Evolutionary conservation across 805 yeast species (phyloP).

Genomic region (Yamadazyma paraphyllophila): DNA sequence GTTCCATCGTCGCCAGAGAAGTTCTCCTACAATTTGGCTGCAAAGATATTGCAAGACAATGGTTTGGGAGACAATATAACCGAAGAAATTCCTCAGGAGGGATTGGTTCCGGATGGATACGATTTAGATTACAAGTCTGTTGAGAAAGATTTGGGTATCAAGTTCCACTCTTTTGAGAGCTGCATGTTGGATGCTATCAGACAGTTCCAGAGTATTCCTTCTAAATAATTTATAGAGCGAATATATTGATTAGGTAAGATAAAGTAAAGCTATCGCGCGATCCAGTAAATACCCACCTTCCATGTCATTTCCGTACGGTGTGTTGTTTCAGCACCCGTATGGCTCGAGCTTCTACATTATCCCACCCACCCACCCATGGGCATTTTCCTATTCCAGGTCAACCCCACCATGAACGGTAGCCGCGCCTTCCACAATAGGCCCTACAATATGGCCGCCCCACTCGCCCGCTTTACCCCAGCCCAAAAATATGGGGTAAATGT

Average conservation of each 20-base stretch:
- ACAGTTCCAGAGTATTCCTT: constrained; percentile 10
- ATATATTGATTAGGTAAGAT: neutral
- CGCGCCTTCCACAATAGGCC: neutral
- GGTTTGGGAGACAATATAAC: constrained; percentile 18
- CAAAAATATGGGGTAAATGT: neutral
- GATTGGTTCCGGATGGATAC: constrained; percentile 11
- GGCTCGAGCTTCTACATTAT: neutral
- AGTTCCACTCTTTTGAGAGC: constrained; percentile 9
- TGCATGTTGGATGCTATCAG: constrained; percentile 13
- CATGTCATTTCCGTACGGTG: too few relatives aligned
- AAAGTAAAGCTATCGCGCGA: too few relatives aligned
- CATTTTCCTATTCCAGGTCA: neutral
- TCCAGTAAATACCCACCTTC: too few relatives aligned
- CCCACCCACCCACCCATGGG: constrained; percentile 1
- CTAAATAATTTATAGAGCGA: neutral
- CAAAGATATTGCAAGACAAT: constrained; percentile 24
- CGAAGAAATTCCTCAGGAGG: constrained; percentile 1
- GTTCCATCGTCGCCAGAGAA: constrained; percentile 27
- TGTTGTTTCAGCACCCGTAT: too few relatives aligned
- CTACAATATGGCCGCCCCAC: neutral
- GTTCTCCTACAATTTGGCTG: constrained; percentile 27
- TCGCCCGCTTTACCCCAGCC: neutral
- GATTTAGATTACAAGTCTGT: constrained; percentile 14
- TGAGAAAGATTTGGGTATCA: constrained; percentile 13
- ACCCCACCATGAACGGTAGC: neutral